Evolutionary conservation across 2,329 filamentous ascomycete species (phyloP), one percentile per base, ranked within the genome.

Genomic region (Stromatinia cepivora): DNA sequence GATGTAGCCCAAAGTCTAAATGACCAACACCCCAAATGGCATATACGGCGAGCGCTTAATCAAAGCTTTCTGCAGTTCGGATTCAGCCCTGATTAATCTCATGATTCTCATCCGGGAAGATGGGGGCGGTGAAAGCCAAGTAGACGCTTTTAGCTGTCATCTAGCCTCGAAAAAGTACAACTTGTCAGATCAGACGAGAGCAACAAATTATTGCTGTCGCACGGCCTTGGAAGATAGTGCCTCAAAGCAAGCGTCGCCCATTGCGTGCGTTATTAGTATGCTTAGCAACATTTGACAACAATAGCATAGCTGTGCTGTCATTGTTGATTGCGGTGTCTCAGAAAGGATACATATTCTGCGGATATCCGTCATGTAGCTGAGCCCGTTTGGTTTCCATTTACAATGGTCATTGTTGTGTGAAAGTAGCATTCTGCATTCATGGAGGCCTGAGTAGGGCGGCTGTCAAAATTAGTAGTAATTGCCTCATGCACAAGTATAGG

Each of bases 181-280:
- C 22, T 36, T 50, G 45, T 52, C 66, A 68, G 66, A 75, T 76
- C 72, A 75, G 75, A 76, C 71, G 75, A 73, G 63, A 45, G 61
- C 10, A 61, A 39, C 57, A 62, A 65, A 62, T 65, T 59, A 61
- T 63, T 13, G 34, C 56, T 58, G 67, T 66, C 31, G 68, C 72
- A 71, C 69, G 70, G 68, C 25, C 67, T 69, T 63, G 52, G 66
- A 66, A 66, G 66, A 70, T 70, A 70, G 72, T 67, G 66, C 64
- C 62, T 54, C 59, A 63, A 42, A 69, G 68, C 71, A 69, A 70
- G 66, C 70, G 48, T 69, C 31, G 54, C 53, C 53, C 57, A 68
- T 77, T 74, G 72, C 70, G 73, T 77, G 75, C 76, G 76, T 76
- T 75, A 77, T 76, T 75, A 76, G 74, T 22, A 63, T 63, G 46